Percentiles rank a stretch among this genome's conserved stretches.
These are phyloP conservation scores for Colletotrichum magnum DNA, from an alignment of 2,329 filamentous ascomycete species.

Conservation along the genomic window DNA sequence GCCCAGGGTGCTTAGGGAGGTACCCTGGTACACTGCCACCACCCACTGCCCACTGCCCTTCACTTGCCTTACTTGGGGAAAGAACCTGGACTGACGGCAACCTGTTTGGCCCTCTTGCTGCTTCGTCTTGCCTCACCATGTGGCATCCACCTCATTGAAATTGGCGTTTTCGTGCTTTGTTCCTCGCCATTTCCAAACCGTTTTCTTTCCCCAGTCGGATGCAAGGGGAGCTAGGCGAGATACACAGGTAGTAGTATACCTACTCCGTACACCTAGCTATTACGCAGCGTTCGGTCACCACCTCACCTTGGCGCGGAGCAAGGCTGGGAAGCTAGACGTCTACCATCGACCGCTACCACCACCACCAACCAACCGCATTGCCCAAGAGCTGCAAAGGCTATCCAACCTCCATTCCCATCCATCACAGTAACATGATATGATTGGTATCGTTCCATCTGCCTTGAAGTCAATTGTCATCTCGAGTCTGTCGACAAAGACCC, in stretches of 20 bases:
- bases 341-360: slow-evolving; percentile 19
- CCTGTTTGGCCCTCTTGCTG: not conserved
- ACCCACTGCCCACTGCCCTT: not conserved
- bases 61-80: slow-evolving; percentile 4
- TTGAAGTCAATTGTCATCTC: not conserved
- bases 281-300: too few relatives aligned
- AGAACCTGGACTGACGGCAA: not conserved
- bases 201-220: not conserved
- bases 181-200: not conserved
- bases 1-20: not conserved
- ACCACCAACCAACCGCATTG: slow-evolving; percentile 24
- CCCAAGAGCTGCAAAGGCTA: slow-evolving; percentile 33
- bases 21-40: not conserved
- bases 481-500: slow-evolving; percentile 12
- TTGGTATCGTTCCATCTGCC: slow-evolving; percentile 14
- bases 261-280: not conserved
- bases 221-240: not conserved
- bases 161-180: slow-evolving; percentile 8
- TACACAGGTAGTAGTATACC: slow-evolving; percentile 1
- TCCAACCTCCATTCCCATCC: slow-evolving; percentile 20
- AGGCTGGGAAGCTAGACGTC: slow-evolving; percentile 15
- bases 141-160: slow-evolving; percentile 9
- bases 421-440: slow-evolving; percentile 25
- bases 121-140: slow-evolving; percentile 15
- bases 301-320: slow-evolving; percentile 12